A percentile compares a stretch with the other conserved stretches of the same genome.
These are phyloP conservation scores for Brasilioporus rufonigricans DNA, from an alignment of 768 basidiomycete genomes.

Conservation along the genomic window DNA sequence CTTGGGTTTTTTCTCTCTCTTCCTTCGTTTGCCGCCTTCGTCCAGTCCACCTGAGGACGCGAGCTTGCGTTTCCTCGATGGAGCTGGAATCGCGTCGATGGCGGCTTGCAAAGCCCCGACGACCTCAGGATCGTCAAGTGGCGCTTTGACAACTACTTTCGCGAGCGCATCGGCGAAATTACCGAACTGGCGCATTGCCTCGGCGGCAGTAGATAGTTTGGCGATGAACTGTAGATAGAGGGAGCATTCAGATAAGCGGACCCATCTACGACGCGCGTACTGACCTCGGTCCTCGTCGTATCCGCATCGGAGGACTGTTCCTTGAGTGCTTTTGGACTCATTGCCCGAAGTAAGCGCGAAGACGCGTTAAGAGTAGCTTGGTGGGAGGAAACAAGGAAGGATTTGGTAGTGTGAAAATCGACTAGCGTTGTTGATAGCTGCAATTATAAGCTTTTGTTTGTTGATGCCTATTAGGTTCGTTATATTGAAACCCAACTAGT, in stretches of 20 bases:
- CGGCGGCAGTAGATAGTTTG: conserved; percentile 55
- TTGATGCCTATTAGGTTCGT: conserved; percentile 37
- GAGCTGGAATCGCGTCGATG: conserved; percentile 31
- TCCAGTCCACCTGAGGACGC: conserved; percentile 29
- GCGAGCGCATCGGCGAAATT: conserved; percentile 60
- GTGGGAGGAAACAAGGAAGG: conserved; percentile 35
- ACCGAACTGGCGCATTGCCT: conserved; percentile 62
- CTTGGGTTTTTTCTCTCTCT: conserved; percentile 57
- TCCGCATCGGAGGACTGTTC: conserved; percentile 28
- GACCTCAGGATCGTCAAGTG: conserved; percentile 32
- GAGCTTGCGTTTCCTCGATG: conserved; percentile 54
- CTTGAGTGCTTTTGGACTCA: conserved; percentile 27
- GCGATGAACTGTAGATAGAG: conserved; percentile 47
- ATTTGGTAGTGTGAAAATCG: conserved; percentile 39
- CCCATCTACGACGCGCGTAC: conserved; percentile 13
- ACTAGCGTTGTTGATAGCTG: conserved; percentile 38
- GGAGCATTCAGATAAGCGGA: conserved; percentile 21
- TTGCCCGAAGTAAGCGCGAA: conserved; percentile 12
- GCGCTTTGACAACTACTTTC: conserved; percentile 41
- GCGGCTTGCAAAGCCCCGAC: conserved; percentile 28
- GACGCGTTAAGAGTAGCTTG: conserved; percentile 28
- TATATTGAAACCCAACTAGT: conserved; percentile 39
- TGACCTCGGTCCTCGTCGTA: conserved; percentile 30
- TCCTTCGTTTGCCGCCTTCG: conserved; percentile 37
- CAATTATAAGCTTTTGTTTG: conserved; percentile 41